phyloP scores from a whole-genome alignment of 257 asterid genomes.

The Catharanthus roseus region DNA sequence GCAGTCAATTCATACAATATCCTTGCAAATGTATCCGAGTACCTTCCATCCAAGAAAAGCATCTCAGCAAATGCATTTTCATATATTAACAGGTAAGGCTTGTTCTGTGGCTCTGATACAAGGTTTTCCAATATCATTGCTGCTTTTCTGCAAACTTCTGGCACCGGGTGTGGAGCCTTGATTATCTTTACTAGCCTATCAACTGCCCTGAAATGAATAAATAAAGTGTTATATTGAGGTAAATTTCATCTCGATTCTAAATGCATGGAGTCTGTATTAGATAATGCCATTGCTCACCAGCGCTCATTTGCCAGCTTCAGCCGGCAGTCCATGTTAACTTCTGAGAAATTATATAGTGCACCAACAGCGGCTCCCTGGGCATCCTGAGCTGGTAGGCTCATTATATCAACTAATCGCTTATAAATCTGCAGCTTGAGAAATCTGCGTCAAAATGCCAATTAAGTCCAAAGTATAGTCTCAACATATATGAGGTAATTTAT shows the following conservation, averaged over 20 bases:
- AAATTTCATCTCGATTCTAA: not conserved
- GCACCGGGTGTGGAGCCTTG: slow-evolving; percentile 77
- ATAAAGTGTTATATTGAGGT: not conserved
- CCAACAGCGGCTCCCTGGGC: slow-evolving; percentile 98
- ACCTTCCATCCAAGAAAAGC: slow-evolving; percentile 73
- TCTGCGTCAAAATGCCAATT: slow-evolving; percentile 7
- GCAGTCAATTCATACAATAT: slow-evolving; percentile 81
- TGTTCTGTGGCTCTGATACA: slow-evolving; percentile 96
- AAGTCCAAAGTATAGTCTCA: not conserved
- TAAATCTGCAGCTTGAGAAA: slow-evolving; percentile 49
- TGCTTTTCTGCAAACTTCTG: slow-evolving; percentile 94
- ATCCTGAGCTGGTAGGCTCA: slow-evolving; percentile 81
- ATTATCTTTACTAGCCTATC: slow-evolving; percentile 85
- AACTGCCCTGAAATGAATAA: slow-evolving; percentile 57
- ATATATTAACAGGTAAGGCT: slow-evolving; percentile 60
- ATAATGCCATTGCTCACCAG: slow-evolving; percentile 45
- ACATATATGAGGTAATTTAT: not conserved
- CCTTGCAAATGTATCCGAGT: slow-evolving; percentile 80
- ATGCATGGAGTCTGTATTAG: not conserved
- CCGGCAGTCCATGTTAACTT: slow-evolving; percentile 84
- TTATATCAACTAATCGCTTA: slow-evolving; percentile 72
- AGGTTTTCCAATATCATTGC: slow-evolving; percentile 81
- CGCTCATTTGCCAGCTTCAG: slow-evolving; percentile 89
- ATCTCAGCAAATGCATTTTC: slow-evolving; percentile 91
- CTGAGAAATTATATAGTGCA: slow-evolving; percentile 86